phyloP scores from a whole-genome alignment of 169 alveolate species.

The Cryptosporidium parvum region DNA sequence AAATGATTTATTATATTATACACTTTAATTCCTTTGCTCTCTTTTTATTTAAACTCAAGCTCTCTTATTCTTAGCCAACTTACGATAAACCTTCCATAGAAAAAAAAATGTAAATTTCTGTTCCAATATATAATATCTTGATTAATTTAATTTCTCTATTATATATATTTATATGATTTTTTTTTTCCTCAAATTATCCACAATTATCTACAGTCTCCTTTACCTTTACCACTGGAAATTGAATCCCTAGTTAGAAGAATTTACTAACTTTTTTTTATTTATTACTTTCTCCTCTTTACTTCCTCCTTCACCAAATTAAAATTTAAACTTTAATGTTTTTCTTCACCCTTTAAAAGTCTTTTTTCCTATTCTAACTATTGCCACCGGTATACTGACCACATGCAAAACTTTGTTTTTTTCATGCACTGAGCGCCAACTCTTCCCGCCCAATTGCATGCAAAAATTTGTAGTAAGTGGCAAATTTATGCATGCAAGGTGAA shows the following conservation, averaged over 20 bases:
- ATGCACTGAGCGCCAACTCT: constrained; percentile 24
- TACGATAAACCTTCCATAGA: not conserved
- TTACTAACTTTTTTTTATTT: not conserved
- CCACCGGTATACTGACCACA: constrained; percentile 77
- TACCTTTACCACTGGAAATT: not conserved
- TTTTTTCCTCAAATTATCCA: not conserved
- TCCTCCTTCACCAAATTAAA: constrained; percentile 5
- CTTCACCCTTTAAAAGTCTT: not conserved
- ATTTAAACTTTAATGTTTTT: not conserved
- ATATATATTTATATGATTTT: not conserved
- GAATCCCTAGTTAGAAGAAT: not conserved
- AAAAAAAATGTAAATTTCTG: too few species aligned
- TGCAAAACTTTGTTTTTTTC: constrained; percentile 58
- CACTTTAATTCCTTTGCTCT: too few species aligned
- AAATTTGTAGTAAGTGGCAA: constrained; percentile 57
- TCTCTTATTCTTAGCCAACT: not conserved
- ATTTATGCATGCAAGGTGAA: constrained; percentile 20
- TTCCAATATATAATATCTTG: too few species aligned
- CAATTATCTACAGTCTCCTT: not conserved
- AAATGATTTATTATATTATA: too few species aligned
- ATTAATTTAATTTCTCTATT: too few species aligned
- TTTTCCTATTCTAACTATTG: constrained; percentile 1
- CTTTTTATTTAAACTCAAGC: not conserved
- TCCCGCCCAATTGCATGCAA: constrained; percentile 59
- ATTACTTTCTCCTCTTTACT: constrained; percentile 7